These are phyloP conservation scores for Leucogyrophana mollusca DNA, from an alignment of 768 basidiomycete species.

Conservation along the genomic window DNA sequence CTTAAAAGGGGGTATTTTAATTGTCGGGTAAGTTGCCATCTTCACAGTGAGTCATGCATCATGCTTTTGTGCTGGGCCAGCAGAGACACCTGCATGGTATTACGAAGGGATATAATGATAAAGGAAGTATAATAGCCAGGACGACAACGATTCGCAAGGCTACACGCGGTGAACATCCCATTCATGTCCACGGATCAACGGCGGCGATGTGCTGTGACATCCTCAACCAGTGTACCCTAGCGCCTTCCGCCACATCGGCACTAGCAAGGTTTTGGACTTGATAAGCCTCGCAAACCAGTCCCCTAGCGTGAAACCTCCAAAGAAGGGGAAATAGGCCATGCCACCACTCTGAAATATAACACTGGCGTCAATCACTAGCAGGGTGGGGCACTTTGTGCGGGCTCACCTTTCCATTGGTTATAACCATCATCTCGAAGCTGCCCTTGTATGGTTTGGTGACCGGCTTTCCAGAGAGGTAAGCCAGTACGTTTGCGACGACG, in stretches of 20 bases:
- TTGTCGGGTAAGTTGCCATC: too few relatives aligned
- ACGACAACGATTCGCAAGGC: too few relatives aligned
- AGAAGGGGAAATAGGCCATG: conserved; percentile 34
- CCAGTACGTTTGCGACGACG: conserved; percentile 48
- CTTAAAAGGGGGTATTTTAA: too few relatives aligned
- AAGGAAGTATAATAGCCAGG: too few relatives aligned
- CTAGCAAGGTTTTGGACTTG: conserved; percentile 37
- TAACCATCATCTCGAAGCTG: conserved; percentile 49
- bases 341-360: conserved; percentile 37
- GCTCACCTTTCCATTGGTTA: conserved; percentile 54
- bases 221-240: conserved; percentile 19
- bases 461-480: conserved; percentile 37
- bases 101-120: too few relatives aligned
- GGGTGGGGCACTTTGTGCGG: background rate
- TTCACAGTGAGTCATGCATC: too few relatives aligned
- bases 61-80: too few relatives aligned
- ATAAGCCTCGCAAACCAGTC: conserved; percentile 38
- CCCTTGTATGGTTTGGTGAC: conserved; percentile 45
- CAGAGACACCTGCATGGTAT: too few relatives aligned
- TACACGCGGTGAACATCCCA: too few relatives aligned
- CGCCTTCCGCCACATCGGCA: conserved; percentile 24
- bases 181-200: too few relatives aligned
- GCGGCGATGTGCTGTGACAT: too few relatives aligned
- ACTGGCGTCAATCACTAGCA: conserved; percentile 7
- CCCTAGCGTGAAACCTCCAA: conserved; percentile 46